Conservation (phyloP, 148 eudicot species). For the Pouteria glomerata region DNA sequence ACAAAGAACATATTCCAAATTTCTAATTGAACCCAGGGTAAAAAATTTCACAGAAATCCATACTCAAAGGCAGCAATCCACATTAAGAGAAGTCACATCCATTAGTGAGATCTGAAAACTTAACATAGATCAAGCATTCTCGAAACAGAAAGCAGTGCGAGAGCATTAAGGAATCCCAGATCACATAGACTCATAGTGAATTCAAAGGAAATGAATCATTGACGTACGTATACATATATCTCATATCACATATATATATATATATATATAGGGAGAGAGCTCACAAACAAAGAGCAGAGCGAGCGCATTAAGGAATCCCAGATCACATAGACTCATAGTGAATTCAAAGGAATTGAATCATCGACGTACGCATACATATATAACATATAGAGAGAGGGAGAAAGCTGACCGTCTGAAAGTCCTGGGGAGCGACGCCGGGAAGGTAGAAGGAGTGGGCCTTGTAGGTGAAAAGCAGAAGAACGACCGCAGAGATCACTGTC, state of each 20-base stretch:
- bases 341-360: background rate
- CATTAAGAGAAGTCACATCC: background rate
- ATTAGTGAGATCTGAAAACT: background rate
- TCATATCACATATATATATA: too few relatives aligned
- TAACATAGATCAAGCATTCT: background rate
- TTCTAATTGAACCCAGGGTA: too few relatives aligned
- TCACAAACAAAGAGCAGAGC: background rate
- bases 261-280: background rate
- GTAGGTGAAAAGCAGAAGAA: background rate
- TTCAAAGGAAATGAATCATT: background rate
- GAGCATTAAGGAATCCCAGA: background rate
- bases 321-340: background rate
- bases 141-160: background rate
- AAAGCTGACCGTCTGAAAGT: conserved; percentile 7
- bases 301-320: background rate
- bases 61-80: background rate
- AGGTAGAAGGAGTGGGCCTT: conserved; percentile 11
- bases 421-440: conserved; percentile 17
- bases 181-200: background rate
- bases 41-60: background rate
- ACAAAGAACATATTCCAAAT: background rate
- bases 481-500: background rate
- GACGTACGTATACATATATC: background rate
- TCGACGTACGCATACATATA: background rate
- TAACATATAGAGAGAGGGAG: background rate